Conservation (phyloP, 345 rosid species). For the Bretschneidera sinensis region DNA sequence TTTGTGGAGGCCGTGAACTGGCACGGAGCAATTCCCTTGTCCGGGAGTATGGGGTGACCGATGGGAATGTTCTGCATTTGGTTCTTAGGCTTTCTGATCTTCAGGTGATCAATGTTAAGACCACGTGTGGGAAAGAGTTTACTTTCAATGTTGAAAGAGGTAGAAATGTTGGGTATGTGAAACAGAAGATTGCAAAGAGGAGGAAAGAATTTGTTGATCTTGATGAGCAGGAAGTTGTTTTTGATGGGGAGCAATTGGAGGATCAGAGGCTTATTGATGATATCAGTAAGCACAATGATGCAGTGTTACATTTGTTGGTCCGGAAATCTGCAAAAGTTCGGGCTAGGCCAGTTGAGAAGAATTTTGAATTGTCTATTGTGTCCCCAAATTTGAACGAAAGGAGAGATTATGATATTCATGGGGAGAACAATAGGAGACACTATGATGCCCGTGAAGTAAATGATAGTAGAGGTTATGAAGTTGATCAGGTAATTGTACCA, state of each 20-base stretch:
- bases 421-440: constrained; percentile 17
- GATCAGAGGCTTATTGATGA: constrained; percentile 66
- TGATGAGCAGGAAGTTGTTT: constrained; percentile 58
- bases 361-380: constrained; percentile 54
- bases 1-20: constrained; percentile 66
- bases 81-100: constrained; percentile 72
- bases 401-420: constrained; percentile 19
- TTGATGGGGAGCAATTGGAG: constrained; percentile 58
- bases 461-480: constrained; percentile 12
- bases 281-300: constrained; percentile 42
- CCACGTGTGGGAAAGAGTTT: constrained; percentile 48
- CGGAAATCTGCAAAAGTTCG: constrained; percentile 59
- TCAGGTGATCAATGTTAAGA: constrained; percentile 59
- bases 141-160: constrained; percentile 53
- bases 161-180: constrained; percentile 66
- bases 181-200: constrained; percentile 48
- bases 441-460: constrained; percentile 7
- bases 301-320: constrained; percentile 54
- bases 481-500: constrained; percentile 7
- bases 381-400: constrained; percentile 31
- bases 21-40: constrained; percentile 61
- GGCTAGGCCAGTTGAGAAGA: constrained; percentile 58
- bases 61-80: constrained; percentile 72
- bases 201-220: constrained; percentile 43
- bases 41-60: constrained; percentile 60